Evolutionary conservation across 2,329 filamentous ascomycete species (phyloP).

Genomic region (Botryotinia calthae): DNA sequence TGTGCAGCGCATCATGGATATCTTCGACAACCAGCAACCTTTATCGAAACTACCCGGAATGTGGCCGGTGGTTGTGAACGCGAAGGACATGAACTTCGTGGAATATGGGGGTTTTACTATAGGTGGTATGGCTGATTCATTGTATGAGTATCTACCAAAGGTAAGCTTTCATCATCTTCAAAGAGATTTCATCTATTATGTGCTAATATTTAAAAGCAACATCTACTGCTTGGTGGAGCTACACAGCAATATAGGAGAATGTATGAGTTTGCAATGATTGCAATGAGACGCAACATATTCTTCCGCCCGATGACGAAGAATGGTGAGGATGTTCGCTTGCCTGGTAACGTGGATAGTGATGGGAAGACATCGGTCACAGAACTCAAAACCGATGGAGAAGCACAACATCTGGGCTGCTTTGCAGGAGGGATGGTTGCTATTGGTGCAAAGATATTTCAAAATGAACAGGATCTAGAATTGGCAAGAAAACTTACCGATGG

Average conservation of each 20-base stretch:
- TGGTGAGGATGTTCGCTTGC: constrained; percentile 44
- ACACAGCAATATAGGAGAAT: constrained; percentile 34
- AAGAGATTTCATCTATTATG: too few species aligned
- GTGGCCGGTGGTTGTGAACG: constrained; percentile 57
- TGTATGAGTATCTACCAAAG: constrained; percentile 64
- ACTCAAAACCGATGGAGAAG: constrained; percentile 39
- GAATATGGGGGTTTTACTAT: constrained; percentile 44
- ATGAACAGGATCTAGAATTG: constrained; percentile 51
- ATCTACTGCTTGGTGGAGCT: constrained; percentile 25
- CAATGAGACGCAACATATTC: constrained; percentile 46
- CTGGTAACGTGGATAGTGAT: constrained; percentile 43
- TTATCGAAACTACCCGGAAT: constrained; percentile 57
- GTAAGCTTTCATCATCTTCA: neutral
- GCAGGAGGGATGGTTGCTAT: constrained; percentile 68
- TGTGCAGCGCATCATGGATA: constrained; percentile 54
- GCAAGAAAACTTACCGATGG: constrained; percentile 59
- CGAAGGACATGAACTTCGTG: constrained; percentile 43
- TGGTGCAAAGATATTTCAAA: constrained; percentile 58
- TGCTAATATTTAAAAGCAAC: constrained; percentile 21
- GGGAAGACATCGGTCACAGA: constrained; percentile 10
- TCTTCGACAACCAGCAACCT: constrained; percentile 52
- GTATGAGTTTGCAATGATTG: constrained; percentile 45
- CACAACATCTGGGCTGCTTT: constrained; percentile 69
- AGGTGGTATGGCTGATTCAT: constrained; percentile 54
- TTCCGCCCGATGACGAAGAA: constrained; percentile 44